These are phyloP conservation scores for Cetraspora pellucida DNA, from an alignment of 192 early-diverging fungal genomes.

Conservation along the genomic window DNA sequence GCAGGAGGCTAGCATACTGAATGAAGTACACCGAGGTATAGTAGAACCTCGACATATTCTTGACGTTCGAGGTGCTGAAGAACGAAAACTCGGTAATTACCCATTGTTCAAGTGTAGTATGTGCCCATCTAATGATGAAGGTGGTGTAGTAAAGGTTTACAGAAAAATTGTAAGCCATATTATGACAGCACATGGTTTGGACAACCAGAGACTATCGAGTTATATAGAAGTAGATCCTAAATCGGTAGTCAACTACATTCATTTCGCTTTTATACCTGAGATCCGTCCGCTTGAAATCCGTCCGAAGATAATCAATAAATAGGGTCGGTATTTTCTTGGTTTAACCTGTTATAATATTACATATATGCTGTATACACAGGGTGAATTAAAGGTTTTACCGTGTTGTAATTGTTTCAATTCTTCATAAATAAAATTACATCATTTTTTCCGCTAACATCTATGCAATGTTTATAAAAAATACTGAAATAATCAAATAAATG, in stretches of 20 bases:
- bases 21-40: too few relatives aligned
- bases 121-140: neutral
- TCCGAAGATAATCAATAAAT: too few relatives aligned
- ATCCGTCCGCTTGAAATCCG: neutral
- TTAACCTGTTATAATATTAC: too few relatives aligned
- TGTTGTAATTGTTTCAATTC: too few relatives aligned
- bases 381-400: too few relatives aligned
- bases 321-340: too few relatives aligned
- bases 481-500: too few relatives aligned
- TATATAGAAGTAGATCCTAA: neutral
- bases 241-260: slow-evolving; percentile 2
- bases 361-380: too few relatives aligned
- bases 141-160: neutral
- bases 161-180: neutral
- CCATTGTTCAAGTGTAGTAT: slow-evolving; percentile 4
- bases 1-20: neutral
- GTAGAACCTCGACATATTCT: neutral
- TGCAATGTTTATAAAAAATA: too few relatives aligned
- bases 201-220: neutral
- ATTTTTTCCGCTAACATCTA: too few relatives aligned
- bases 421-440: too few relatives aligned
- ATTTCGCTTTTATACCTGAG: slow-evolving; percentile 17
- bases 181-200: neutral
- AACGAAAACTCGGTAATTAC: neutral
- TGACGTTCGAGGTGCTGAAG: neutral